Base-by-base conservation (phyloP, 2,329 filamentous ascomycete species). In the Seiridium unicorne region DNA sequence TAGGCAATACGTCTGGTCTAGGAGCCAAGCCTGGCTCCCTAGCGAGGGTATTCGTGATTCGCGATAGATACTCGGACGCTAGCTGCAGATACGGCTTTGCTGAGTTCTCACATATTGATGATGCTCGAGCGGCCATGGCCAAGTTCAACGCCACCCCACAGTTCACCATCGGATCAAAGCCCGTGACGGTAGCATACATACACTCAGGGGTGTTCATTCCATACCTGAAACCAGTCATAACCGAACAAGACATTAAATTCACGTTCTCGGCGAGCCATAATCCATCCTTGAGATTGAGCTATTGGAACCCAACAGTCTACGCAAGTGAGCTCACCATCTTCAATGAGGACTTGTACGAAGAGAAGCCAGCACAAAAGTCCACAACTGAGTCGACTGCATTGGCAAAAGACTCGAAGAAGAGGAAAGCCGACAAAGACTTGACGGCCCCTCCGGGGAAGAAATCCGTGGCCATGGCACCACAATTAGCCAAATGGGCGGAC, bases 151-250 rank as follows among this genome's bases (percentile, higher is more conserved):
- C 87, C 40, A 86, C 88, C 35, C 85, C 91, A 9, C 89, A 87
- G 55, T 94, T 94, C 68, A 92, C 89, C 2, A 91, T 95, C 62
- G 88, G 88, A 0, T 91, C 89, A 3, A 89, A 87, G 64, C 84
- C 87, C 0, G 89, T 92, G 13, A 81, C 84, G 9, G 81, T 92
- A 32, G 89, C 85, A 48, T 92, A 90, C 65, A 93, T 93, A 44
- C 91, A 95, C 65, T 86, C 90, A n/a, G 91, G 91, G 4, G 91
- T 95, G 3, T 95, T 96, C 68, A 85, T 93, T 10, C 91, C 90
- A 0, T 88, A 90, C 48, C 80, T 89, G 54, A 84, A 88, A 55
- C 80, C 82, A 6, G 60, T 78, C 1, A 38, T 53, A 3, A 80
- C 80, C 4, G 78, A 83, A 0, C 82, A 83, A 18, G 84, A 80